Evolutionary conservation across 2,329 filamentous ascomycete genomes (phyloP).

Genomic region (Clonostachys rosea): DNA sequence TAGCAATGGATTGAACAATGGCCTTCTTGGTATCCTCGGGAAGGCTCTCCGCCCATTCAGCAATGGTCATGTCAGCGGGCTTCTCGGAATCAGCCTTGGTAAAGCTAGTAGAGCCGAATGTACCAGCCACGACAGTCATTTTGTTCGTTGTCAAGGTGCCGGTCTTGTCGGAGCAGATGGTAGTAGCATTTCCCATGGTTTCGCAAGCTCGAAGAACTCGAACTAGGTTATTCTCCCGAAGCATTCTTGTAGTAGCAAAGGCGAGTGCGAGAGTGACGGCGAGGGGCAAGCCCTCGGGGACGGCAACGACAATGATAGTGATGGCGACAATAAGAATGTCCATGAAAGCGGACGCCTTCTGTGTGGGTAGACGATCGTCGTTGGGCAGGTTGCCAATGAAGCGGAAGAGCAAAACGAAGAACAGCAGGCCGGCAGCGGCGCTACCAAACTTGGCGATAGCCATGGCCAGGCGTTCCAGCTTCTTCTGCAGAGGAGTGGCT

Average conservation of each 20-base stretch:
- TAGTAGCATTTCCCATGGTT: conserved; percentile 64
- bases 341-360: conserved; percentile 56
- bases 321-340: conserved; percentile 62
- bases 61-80: conserved; percentile 4
- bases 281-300: conserved; percentile 61
- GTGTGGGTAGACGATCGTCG: conserved; percentile 39
- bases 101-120: conserved; percentile 45
- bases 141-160: conserved; percentile 53
- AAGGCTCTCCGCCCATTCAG: conserved; percentile 9
- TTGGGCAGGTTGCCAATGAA: conserved; percentile 60
- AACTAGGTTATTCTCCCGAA: conserved; percentile 64
- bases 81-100: conserved; percentile 17
- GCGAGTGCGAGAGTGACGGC: conserved; percentile 63
- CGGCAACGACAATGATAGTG: conserved; percentile 63
- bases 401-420: conserved; percentile 73
- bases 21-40: conserved; percentile 20
- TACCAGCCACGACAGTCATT: conserved; percentile 70
- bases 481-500: conserved; percentile 49
- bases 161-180: conserved; percentile 62
- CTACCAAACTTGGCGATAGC: conserved; percentile 42
- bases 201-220: conserved; percentile 61
- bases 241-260: conserved; percentile 63
- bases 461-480: conserved; percentile 32
- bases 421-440: conserved; percentile 66
- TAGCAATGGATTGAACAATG: conserved; percentile 36